Base-by-base conservation (phyloP, 2,329 filamentous ascomycete species). In the Hysterium pulicare region DNA sequence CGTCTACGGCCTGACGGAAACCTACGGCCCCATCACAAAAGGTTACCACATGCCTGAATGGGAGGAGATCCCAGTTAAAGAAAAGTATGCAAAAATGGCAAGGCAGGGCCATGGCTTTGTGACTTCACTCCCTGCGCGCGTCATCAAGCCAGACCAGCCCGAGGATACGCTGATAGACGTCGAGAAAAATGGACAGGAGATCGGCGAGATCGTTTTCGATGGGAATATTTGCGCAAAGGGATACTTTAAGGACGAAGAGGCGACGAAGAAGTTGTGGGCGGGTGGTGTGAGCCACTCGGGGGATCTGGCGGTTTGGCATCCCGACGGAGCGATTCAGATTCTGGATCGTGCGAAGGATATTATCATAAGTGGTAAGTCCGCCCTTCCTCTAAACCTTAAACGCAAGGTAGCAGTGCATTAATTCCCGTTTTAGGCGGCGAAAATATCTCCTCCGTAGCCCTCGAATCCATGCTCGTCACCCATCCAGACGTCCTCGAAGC, bases 271-370 rank as follows among this genome's bases (percentile, higher is more conserved):
- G 70, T 72, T 98, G 19, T 97, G 95, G 66, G 83, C 82, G 0
- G 93, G 93, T 5, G 90, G 90, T 3, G 89, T 84, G 16, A 71
- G 90, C 56, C 93, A 95, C 69, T 91, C 86, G 13, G 93, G 93
- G 0, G 93, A 98, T 65, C 69, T 98, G 37, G 93, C 93, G 1
- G 90, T 97, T 1, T 90, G 87, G 86, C 88, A 96, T 70, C 78
- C 85, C 0, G 93, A 97, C 62, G 90, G 91, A 2, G 86, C 87
- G 44, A 84, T 90, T 33, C 89, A 97, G 72, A 95, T 98, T 50
- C 73, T 94, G 45, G 93, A 98, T 68, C 79, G 93, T 16, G 87
- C 89, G 11, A 98, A 98, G 73, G 93, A 98, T 62, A 96, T 98
- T 40, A 98, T 98, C 59, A 98, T 98, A 49, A 94, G 87, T 40